Evolutionary conservation across 1,139 yeast species (phyloP), one percentile per base, ranked within the genome.

Genomic region (Suhomyces bolitotheri): DNA sequence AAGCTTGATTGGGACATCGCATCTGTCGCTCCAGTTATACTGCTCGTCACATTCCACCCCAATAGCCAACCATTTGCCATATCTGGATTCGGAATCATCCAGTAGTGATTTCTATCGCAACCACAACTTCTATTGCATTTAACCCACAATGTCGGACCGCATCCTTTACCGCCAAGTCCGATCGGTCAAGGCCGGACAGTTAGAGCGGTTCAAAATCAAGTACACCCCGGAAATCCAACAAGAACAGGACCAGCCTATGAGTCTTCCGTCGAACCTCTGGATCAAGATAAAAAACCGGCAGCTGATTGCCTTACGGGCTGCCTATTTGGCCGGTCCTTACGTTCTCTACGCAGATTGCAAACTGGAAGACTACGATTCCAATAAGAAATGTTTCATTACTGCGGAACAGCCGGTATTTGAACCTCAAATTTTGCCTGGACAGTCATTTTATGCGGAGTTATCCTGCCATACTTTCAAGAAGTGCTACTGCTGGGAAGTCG

Each of bases 291-390:
- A 78, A 48, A 92, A 92, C 57, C 69, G 68, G 5, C 96, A 88
- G 50, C 78, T 80, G 38, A 58, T 86, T 8, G 80, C 96, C 0
- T 62, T 86, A 48, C 62, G 97, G 30, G 96, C 97, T 0, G 96
- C 96, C 0, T 87, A 83, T 53, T 63, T 92, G 16, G 82, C 89
- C 27, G 98, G 97, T 0, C 98, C 98, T 0, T 90, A 79, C 53
- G 75, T 85, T n/a, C 57, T 92, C 2, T 92, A 90, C 51, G 92
- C 82, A 15, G 97, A 92, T 58, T 80, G 94, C 34, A 64, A 81
- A 32, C 72, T 86, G 1, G 75, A 64, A 7, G 84, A 76, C 20
- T 92, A 79, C 53, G 72, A 78, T 36, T 82, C 77, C 41, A 63
- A 73, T 16, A 62, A 68, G 30, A 62, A 64, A 38, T 71, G 77